Base-by-base conservation (phyloP, 495 filamentous ascomycete species). In the Letharia lupina region DNA sequence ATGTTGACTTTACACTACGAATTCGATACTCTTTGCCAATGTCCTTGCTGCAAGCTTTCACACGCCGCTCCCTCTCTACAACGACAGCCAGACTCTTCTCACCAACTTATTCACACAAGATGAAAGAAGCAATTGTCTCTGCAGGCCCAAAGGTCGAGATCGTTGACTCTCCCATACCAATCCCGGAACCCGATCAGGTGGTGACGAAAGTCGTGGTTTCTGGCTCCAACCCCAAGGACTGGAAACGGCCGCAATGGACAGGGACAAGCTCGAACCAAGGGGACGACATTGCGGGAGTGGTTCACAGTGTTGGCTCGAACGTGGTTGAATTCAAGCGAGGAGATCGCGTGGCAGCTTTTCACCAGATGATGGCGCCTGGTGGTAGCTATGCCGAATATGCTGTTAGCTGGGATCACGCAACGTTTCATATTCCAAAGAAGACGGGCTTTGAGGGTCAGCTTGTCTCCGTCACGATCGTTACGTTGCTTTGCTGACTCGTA, bases 201-300 rank as follows among this genome's bases (percentile, higher is more conserved):
- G 79, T 92, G 20, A 92, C 89, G 70, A 84, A 85, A 65, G 87
- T 91, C 45, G 76, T 87, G 15, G 84, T 86, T 9, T 82, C 80
- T 48, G 87, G 87, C 28, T 86, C 83, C 31, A 93, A 93, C 73
- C 90, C 90, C 4, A 93, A 93, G 71, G 90, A 93, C 76, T 91
- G 88, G 89, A 91, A 72, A 56, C 40, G 75, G 3, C 77, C 80
- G 1, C 68, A 73, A 52, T 74, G 67, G 66, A 60, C 69, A 1
- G 62, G 73, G 15, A 60, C 54, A 13, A 65, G 61, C 4, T 31
- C 72, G 8, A 91, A 91, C 74, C 70, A 77, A 59, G 89, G 89
- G 45, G 88, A 92, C 73, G 89, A 91, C 70, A 87, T 91, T 62
- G 86, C 87, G 15, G 89, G 89, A 28, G 77, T 85, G 45, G 81